phyloP scores from a whole-genome alignment of 345 rosid genomes.

The Erodium maritimum region DNA sequence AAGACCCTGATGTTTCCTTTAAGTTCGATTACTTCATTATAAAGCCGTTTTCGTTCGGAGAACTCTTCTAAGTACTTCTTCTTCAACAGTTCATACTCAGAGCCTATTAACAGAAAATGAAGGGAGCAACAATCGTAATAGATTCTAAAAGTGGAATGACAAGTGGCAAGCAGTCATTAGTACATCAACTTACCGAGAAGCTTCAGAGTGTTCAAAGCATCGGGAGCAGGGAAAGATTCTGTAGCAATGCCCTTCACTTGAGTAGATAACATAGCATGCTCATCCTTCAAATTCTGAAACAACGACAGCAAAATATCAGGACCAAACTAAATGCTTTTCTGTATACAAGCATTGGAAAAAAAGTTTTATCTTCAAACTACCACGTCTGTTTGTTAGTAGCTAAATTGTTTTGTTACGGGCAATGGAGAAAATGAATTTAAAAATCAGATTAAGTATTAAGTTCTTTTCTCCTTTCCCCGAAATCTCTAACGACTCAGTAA shows the following conservation, averaged over 20 bases:
- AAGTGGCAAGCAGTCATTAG: not conserved
- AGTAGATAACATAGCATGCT: slow-evolving; percentile 36
- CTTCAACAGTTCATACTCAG: slow-evolving; percentile 50
- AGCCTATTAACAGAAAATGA: slow-evolving; percentile 28
- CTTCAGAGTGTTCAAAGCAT: slow-evolving; percentile 30
- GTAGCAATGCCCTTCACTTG: slow-evolving; percentile 39
- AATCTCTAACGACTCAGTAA: too few species aligned
- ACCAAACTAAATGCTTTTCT: not conserved
- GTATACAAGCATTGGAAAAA: not conserved
- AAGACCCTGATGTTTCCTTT: slow-evolving; percentile 95
- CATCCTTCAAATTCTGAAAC: slow-evolving; percentile 57
- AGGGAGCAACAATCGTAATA: slow-evolving; percentile 5
- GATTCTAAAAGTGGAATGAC: not conserved
- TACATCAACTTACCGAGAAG: slow-evolving; percentile 46
- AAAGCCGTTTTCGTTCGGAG: slow-evolving; percentile 59
- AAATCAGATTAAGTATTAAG: too few species aligned
- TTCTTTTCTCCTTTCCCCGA: too few species aligned
- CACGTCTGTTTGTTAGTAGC: too few species aligned
- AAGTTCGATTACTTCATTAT: slow-evolving; percentile 85
- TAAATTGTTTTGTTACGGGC: too few species aligned
- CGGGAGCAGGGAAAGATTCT: slow-evolving; percentile 35
- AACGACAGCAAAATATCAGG: not conserved
- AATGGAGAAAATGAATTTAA: too few species aligned
- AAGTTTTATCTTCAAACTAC: not conserved
- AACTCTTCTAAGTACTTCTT: slow-evolving; percentile 59